Evolutionary conservation across 306 rosid species (phyloP).

Genomic region (Sesbania bispinosa): DNA sequence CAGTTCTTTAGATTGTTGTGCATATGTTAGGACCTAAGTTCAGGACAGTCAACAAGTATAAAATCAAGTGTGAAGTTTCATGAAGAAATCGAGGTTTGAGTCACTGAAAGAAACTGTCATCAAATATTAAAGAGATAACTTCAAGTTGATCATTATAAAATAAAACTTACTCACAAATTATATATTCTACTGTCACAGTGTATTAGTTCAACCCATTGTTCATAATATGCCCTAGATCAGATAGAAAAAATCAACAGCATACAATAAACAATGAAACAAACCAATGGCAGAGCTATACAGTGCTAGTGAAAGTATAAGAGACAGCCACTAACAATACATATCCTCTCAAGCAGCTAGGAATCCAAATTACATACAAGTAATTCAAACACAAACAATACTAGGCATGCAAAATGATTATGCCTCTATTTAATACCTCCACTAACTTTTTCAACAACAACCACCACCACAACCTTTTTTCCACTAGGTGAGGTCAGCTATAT

Average conservation of each 20-base stretch:
- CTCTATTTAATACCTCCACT: neutral
- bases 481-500: too few relatives aligned
- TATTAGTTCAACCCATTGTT: neutral
- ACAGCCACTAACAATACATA: neutral
- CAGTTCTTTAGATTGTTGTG: constrained; percentile 94
- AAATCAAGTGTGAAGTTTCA: constrained; percentile 7
- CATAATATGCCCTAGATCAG: constrained; percentile 6
- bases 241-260: constrained; percentile 1
- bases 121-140: constrained; percentile 1
- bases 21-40: constrained; percentile 79
- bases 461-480: too few relatives aligned
- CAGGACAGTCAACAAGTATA: constrained; percentile 15
- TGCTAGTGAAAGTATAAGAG: neutral
- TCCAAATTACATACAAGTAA: neutral
- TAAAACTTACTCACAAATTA: neutral
- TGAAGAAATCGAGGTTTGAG: neutral
- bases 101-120: neutral
- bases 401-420: neutral
- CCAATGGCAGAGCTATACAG: neutral
- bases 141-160: constrained; percentile 20
- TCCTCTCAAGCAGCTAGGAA: neutral
- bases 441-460: neutral
- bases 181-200: neutral
- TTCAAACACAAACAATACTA: neutral
- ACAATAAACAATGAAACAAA: constrained; percentile 3